Evolutionary conservation across 2,329 filamentous ascomycete genomes (phyloP).

Genomic region (Sphaerulina populicola): DNA sequence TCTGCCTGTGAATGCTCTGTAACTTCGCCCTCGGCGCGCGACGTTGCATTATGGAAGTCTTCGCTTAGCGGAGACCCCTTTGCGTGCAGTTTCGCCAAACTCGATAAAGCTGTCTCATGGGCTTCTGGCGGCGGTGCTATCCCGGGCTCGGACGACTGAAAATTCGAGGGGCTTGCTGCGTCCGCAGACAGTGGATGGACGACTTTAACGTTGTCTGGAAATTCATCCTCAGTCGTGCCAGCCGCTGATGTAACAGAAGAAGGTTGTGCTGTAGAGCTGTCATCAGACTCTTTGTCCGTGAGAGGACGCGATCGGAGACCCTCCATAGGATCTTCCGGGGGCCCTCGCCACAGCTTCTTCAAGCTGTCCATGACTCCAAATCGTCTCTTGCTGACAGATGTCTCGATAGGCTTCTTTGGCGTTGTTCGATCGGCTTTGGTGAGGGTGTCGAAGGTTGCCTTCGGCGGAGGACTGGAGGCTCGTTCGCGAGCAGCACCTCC

Average conservation of each 20-base stretch:
- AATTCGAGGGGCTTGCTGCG: background rate
- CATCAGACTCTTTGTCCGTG: background rate
- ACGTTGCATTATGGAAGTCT: background rate
- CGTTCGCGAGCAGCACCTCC: background rate
- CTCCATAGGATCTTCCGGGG: background rate
- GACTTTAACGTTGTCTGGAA: background rate
- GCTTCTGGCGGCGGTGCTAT: background rate
- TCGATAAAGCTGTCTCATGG: background rate
- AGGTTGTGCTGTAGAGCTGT: background rate
- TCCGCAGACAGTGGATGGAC: background rate
- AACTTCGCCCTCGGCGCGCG: background rate
- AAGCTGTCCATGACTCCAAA: conserved; percentile 2
- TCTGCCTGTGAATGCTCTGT: background rate
- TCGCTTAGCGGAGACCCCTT: background rate
- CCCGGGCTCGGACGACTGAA: background rate
- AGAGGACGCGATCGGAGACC: background rate
- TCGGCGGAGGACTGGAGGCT: background rate
- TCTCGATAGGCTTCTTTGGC: conserved; percentile 2
- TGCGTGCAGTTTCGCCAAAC: background rate
- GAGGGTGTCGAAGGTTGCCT: conserved; percentile 7
- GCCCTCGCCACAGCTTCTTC: background rate
- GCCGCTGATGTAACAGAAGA: background rate
- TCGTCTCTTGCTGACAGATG: background rate
- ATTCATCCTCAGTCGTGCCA: background rate
- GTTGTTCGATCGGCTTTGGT: conserved; percentile 10